These are phyloP conservation scores for Ramaria sp. DNA, from an alignment of 768 basidiomycete species.

Conservation along the genomic window DNA sequence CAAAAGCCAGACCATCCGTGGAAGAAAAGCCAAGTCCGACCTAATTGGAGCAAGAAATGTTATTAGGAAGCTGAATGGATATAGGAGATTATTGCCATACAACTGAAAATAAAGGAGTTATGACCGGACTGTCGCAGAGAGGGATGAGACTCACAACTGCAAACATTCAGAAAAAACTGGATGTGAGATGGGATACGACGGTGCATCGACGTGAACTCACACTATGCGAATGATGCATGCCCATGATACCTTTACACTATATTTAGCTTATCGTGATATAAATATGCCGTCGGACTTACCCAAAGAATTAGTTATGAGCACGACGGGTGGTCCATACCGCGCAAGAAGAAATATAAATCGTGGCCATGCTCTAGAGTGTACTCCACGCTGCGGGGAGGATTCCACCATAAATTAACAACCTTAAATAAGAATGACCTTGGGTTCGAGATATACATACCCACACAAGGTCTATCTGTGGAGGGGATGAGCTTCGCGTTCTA, in stretches of 20 bases:
- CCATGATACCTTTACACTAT: background rate
- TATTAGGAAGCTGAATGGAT: background rate
- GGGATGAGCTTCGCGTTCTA: background rate
- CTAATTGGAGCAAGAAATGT: background rate
- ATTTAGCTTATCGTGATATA: background rate
- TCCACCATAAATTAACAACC: background rate
- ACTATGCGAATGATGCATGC: background rate
- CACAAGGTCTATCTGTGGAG: conserved; percentile 4
- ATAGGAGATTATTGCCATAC: background rate
- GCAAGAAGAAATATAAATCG: background rate
- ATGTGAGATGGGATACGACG: background rate
- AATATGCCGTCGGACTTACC: background rate
- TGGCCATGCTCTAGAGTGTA: background rate
- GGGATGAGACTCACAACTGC: background rate
- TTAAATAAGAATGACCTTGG: too few species aligned
- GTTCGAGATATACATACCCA: background rate
- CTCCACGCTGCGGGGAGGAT: background rate
- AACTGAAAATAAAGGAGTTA: background rate
- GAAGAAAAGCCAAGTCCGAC: conserved; percentile 2
- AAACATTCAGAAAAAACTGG: background rate
- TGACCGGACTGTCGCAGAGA: background rate
- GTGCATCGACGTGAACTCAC: background rate
- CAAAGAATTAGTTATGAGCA: background rate
- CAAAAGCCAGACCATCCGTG: conserved; percentile 5
- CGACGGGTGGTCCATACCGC: background rate